These are phyloP conservation scores for Solanum gracilifrons DNA, from an alignment of 257 asterid species.

Conservation along the genomic window DNA sequence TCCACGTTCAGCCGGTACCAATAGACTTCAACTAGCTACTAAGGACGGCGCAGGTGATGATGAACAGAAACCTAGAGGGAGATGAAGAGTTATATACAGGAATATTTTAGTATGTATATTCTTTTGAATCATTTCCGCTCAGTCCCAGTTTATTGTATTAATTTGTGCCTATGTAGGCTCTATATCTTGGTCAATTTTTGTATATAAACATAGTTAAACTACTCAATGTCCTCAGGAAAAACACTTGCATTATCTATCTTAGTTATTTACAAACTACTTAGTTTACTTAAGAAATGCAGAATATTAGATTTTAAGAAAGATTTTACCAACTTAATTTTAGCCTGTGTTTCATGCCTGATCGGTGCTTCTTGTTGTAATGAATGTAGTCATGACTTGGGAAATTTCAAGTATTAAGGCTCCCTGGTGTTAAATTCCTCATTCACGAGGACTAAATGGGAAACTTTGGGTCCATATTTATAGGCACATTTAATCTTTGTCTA, in stretches of 20 bases:
- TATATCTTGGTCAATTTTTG: background rate
- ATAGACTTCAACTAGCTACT: constrained; percentile 13
- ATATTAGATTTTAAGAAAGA: background rate
- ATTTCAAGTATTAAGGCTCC: background rate
- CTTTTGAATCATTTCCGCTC: background rate
- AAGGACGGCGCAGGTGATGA: constrained; percentile 29
- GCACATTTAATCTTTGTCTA: background rate
- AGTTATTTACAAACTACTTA: background rate
- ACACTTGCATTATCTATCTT: background rate
- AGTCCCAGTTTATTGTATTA: background rate
- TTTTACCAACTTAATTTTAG: background rate
- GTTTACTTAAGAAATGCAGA: background rate
- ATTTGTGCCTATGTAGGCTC: background rate
- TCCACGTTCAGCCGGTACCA: constrained; percentile 18
- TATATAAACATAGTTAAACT: background rate
- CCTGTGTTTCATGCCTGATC: background rate
- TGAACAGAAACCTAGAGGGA: constrained; percentile 31
- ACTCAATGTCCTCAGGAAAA: background rate
- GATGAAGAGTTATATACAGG: constrained; percentile 24
- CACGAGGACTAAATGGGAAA: background rate
- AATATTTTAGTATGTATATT: constrained; percentile 15
- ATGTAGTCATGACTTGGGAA: background rate
- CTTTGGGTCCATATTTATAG: background rate
- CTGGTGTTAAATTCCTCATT: background rate
- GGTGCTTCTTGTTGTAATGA: background rate